Evolutionary conservation across 768 basidiomycete species (phyloP), one percentile per base, ranked within the genome.

Genomic region (Kwoniella mangroviensis): DNA sequence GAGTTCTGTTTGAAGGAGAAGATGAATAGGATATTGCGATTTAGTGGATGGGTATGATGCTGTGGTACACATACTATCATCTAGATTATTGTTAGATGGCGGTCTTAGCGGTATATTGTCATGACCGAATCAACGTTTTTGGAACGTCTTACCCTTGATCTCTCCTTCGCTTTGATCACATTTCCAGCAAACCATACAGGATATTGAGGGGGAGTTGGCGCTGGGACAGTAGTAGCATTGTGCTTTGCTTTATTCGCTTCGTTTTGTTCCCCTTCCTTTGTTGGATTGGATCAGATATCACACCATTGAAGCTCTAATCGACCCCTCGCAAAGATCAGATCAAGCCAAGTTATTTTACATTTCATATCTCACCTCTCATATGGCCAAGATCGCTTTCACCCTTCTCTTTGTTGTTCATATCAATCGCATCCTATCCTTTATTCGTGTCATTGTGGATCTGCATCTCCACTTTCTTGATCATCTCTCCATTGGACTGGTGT

Each of bases 161-260:
- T 21, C 1, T 40, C 58, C 43, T 60, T n/a, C 19, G 58, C 58
- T 60, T 60, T 60, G 58, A 60, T 40, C 13, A 13, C 5, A 42
- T 17, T 60, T 43, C 58, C 58, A 17, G 26, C 40, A 34, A 34
- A 34, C 34, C 6, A 34, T 4, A 34, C 9, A 7, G 34, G 34
- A 34, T 42, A 60, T 42, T 26, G 58, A 15, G 45, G 13, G 6
- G 7, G 6, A 7, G 42, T 43, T 43, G 42, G 13, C 13, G 42
- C 6, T 43, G 52, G n/a, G 7, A 34, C 10, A 34, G 22, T 60
- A 60, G 15, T 42, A 19, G 41, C 41, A 17, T 19, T 58, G 24
- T 40, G 56, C 56, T 40, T 58, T 15, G 15, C 22, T 28, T 22
- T 24, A 22, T 40, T 58, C 56, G 13, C 54, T 24, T 7, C 54